Evolutionary conservation across 148 eudicot genomes (phyloP).

Genomic region (Gaultheria prostrata): DNA sequence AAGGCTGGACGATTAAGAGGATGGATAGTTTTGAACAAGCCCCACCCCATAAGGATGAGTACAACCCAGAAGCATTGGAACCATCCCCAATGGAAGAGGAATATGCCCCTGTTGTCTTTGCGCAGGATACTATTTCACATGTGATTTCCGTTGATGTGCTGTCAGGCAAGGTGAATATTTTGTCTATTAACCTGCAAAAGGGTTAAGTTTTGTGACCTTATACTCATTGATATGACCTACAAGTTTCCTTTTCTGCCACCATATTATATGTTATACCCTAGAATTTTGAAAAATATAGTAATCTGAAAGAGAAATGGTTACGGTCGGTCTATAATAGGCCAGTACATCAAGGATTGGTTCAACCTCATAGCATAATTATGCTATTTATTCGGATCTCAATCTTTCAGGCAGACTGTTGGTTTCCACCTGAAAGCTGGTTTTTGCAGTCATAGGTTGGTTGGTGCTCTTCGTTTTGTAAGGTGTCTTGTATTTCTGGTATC

Average conservation of each 20-base stretch:
- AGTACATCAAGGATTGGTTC: too few species aligned
- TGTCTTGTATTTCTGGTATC: neutral
- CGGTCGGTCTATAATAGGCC: too few species aligned
- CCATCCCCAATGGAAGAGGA: conserved; percentile 76
- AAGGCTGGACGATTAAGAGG: conserved; percentile 84
- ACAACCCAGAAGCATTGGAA: conserved; percentile 56
- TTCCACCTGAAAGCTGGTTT: neutral
- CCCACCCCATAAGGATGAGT: conserved; percentile 66
- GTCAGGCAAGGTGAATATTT: conserved; percentile 70
- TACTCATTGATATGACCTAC: neutral
- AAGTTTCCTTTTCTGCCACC: neutral
- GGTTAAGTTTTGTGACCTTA: neutral
- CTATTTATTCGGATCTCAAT: neutral
- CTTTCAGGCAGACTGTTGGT: neutral
- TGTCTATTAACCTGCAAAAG: neutral
- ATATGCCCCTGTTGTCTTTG: conserved; percentile 97
- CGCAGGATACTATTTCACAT: conserved; percentile 85
- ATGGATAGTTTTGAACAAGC: conserved; percentile 66
- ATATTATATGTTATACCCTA: neutral
- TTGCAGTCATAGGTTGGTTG: neutral
- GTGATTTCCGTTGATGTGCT: conserved; percentile 81
- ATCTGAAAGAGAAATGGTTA: too few species aligned
- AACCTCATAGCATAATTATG: too few species aligned
- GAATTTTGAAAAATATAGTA: neutral
- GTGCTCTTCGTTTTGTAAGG: neutral